Evolutionary conservation across 2,329 filamentous ascomycete genomes (phyloP), one percentile per base, ranked within the genome.

Genomic region (Stachybotrys chlorohalonatus): DNA sequence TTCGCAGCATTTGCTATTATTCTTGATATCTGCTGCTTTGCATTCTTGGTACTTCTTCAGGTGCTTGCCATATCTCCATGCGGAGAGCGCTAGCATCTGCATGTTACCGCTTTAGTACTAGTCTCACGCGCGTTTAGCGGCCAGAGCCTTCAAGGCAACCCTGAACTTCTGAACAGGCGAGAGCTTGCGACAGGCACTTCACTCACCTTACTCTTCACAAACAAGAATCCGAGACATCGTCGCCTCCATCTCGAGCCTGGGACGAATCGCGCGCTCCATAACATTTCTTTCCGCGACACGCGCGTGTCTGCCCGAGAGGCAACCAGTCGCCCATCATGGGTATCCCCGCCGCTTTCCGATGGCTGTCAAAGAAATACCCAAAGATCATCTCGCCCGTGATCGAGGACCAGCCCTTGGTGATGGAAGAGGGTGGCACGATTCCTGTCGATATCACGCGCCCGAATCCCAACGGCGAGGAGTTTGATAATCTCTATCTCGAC

Each of bases 381-480:
- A 97, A 97, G 76, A 99, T 97, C 68, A 89, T 97, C 61, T 94
- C 89, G 9, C 82, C 87, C 7, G 94, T 99, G 54, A 81, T 92
- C 55, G 94, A 99, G 75, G 90, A 96, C 59, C 79, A 84, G 62
- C 88, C 92, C 9, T 78, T 87, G 54, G 85, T 85, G 60, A 83
- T 97, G 70, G 80, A 82, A 9, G 90, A 96, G 79, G 93, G 91
- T 61, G 81, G 86, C 48, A 79, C 83, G 62, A 86, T 96, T 55
- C 94, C 94, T 2, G 83, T 97, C 57, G 91, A 99, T 68, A 85
- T 84, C 11, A 91, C 87, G 7, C 78, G 83, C 46, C 85, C 90
- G 6, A 99, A 99, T 67, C 95, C 95, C 3, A 99, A 99, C 73
- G 91, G 91, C 69, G 93, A 97, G 73, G 94, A 99, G 71, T 89